Conservation (phyloP, 1,284 basidiomycete genomes). For the Puccinia horiana region DNA sequence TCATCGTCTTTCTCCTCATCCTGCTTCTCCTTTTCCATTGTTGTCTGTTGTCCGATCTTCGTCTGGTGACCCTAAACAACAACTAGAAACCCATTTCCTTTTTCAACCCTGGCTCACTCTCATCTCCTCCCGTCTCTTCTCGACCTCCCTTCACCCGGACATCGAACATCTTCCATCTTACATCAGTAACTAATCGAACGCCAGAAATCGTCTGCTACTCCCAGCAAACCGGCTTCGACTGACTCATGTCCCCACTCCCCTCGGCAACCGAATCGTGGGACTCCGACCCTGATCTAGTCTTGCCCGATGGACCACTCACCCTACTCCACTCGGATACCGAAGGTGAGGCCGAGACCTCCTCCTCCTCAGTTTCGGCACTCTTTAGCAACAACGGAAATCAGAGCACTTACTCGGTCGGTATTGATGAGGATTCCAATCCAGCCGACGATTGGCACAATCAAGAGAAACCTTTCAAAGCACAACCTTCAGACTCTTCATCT, state of each 20-base stretch:
- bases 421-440: conserved; percentile 6
- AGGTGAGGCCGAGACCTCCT: conserved; percentile 30
- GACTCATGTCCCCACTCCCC: conserved; percentile 2
- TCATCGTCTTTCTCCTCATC: not conserved
- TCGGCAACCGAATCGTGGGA: conserved; percentile 48
- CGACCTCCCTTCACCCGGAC: not conserved
- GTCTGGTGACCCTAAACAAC: no score
- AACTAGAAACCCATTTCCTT: not conserved
- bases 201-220: not conserved
- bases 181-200: not conserved
- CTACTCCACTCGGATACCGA: conserved; percentile 46
- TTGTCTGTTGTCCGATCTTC: not conserved
- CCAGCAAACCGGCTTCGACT: not conserved
- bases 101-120: not conserved
- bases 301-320: conserved; percentile 45
- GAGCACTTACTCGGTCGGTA: conserved; percentile 3
- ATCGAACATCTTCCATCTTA: not conserved
- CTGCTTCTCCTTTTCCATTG: not conserved
- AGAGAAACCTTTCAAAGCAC: not conserved
- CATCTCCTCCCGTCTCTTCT: not conserved
- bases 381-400: conserved; percentile 30
- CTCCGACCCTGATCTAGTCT: conserved; percentile 42
- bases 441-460: conserved; percentile 6
- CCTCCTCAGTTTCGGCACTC: conserved; percentile 27
- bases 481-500: not conserved